Evolutionary conservation across 1,284 basidiomycete species (phyloP), one percentile per base, ranked within the genome.

Genomic region (Tilletia caries): DNA sequence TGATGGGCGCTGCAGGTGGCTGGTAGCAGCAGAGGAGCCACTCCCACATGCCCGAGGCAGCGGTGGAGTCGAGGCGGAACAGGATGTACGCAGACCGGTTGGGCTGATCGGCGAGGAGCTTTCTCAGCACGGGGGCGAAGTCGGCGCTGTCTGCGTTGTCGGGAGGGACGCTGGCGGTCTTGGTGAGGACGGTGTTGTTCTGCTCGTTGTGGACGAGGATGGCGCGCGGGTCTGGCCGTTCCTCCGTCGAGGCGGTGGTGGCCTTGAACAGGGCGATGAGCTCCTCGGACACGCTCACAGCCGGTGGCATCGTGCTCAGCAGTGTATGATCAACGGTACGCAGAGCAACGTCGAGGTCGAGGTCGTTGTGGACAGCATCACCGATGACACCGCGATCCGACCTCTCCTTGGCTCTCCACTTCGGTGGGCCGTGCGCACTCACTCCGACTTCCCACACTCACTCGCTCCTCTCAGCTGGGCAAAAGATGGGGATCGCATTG

Each of bases 1-100:
- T 73, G 71, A 78, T 73, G 66, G 52, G 69, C 18, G 79, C 79
- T 1, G 74, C 73, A 29, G 78, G 78, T 0, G 79, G 79, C 64
- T 78, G 75, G 67, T 75, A 79, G 18, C 76, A 75, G 70, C 72
- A 74, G 68, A 73, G 74, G 34, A 80, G 68, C 79, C 79, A 80
- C 64, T 80, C 79, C 74, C 73, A 79, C 10, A 73, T 72, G 29
- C 79, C 79, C 32, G 74, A 68, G n/a, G 78, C 75, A 3, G 74
- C 74, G 27, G 75, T 73, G 34, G 67, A 72, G 72, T 80, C 78
- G 44, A 80, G 72, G 2, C 79, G 71, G 58, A 73, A 79, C 29
- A 80, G 71, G 13, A 75, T 78, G 68, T 80, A 79, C 0, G 75
- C 79, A 41, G 74, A 75, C 46, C 72, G 73, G 54, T 73, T 75